These are phyloP conservation scores for Aspergillus panamensis DNA, from an alignment of 495 filamentous ascomycete genomes.

Conservation along the genomic window DNA sequence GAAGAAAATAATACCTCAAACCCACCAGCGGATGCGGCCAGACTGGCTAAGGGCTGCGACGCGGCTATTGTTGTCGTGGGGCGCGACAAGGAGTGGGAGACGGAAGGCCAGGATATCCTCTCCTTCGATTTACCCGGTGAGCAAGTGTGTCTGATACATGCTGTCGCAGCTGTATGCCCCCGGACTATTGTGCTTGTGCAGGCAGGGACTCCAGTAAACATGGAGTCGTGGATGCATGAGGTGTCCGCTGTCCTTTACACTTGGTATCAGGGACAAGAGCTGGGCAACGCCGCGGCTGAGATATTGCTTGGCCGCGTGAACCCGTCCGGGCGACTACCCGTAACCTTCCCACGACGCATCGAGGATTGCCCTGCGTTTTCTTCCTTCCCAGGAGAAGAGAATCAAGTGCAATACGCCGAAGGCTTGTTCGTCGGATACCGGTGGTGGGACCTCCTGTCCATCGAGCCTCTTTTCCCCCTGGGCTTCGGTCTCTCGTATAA, in stretches of 20 bases:
- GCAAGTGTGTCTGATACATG: no score
- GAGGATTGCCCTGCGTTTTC: neutral
- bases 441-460: neutral
- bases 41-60: no score
- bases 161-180: no score
- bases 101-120: no score
- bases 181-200: no score
- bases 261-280: neutral
- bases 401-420: neutral
- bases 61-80: no score
- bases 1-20: no score
- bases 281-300: neutral
- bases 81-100: no score
- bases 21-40: no score
- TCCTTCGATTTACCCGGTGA: no score
- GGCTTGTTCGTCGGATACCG: conserved; percentile 3
- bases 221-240: neutral
- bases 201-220: no score
- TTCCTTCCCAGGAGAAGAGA: neutral
- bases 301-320: neutral
- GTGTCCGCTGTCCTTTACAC: neutral
- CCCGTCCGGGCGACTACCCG: neutral
- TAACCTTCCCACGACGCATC: neutral
- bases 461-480: neutral
- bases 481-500: conserved; percentile 1